Evolutionary conservation across 2,329 filamentous ascomycete genomes (phyloP).

Genomic region (Phialophora chinensis): DNA sequence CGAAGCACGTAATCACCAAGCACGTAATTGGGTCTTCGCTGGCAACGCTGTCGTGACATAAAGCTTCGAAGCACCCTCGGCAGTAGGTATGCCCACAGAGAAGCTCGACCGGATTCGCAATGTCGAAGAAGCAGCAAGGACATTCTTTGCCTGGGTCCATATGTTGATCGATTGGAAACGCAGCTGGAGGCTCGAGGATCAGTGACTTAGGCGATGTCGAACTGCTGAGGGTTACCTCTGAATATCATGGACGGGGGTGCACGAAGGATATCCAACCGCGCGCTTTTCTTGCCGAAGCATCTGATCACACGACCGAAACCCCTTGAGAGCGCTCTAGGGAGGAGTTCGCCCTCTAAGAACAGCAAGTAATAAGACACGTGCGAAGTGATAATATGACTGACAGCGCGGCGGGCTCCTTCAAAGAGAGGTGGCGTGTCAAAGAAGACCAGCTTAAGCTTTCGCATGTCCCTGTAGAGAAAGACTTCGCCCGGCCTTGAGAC

Average conservation of each 20-base stretch:
- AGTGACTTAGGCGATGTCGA: constrained; percentile 1
- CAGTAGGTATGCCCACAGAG: constrained; percentile 26
- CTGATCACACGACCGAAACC: constrained; percentile 16
- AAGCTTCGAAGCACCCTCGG: constrained; percentile 21
- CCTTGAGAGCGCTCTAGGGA: constrained; percentile 4
- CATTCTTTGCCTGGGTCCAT: constrained; percentile 8
- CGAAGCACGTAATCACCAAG: constrained; percentile 26
- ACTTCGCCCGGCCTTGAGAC: constrained; percentile 4
- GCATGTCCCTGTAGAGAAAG: constrained; percentile 24
- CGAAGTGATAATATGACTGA: constrained; percentile 6
- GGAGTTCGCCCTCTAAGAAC: constrained; percentile 14
- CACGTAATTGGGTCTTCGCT: not conserved
- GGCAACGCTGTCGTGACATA: constrained; percentile 8
- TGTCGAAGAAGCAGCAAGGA: constrained; percentile 15
- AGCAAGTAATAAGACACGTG: constrained; percentile 7
- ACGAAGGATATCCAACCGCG: not conserved
- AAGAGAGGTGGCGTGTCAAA: constrained; percentile 14
- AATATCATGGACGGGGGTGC: not conserved
- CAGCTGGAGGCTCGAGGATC: not conserved
- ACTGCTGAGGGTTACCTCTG: constrained; percentile 2
- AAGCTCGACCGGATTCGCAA: constrained; percentile 14
- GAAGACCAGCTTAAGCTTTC: constrained; percentile 13
- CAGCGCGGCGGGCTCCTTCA: constrained; percentile 6
- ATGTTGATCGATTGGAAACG: not conserved
- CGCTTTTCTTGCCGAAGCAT: constrained; percentile 18